Evolutionary conservation across 2,329 filamentous ascomycete genomes (phyloP).

Genomic region (Sclerotinia borealis): DNA sequence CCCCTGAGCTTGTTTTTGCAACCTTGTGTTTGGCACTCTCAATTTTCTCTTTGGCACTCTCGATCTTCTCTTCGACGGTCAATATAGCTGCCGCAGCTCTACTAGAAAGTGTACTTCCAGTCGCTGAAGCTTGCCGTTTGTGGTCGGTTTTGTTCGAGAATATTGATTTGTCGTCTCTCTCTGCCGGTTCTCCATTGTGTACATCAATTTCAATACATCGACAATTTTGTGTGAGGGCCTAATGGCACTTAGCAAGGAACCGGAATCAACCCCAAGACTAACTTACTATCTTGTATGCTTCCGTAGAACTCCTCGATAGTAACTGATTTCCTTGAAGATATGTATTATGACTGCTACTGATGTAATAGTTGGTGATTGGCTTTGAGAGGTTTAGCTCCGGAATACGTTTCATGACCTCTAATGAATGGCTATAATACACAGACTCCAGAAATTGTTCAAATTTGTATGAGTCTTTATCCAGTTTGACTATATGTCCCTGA

Average conservation of each 20-base stretch:
- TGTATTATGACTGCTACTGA: slow-evolving; percentile 92
- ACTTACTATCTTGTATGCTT: slow-evolving; percentile 69
- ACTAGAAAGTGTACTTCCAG: slow-evolving; percentile 31
- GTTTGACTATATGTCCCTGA: slow-evolving; percentile 36
- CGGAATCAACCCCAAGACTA: slow-evolving; percentile 15
- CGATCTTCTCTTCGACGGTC: slow-evolving; percentile 23
- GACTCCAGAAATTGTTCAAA: slow-evolving; percentile 31
- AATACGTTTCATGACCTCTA: slow-evolving; percentile 25
- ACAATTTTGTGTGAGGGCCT: slow-evolving; percentile 71
- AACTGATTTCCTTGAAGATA: slow-evolving; percentile 86
- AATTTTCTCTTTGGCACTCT: slow-evolving; percentile 22
- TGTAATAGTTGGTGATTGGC: slow-evolving; percentile 67
- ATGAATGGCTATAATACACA: slow-evolving; percentile 26
- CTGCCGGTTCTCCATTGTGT: slow-evolving; percentile 63
- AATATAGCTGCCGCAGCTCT: slow-evolving; percentile 23
- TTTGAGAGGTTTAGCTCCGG: slow-evolving; percentile 28
- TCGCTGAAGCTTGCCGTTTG: slow-evolving; percentile 30
- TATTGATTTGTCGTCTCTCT: slow-evolving; percentile 25
- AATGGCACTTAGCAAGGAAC: slow-evolving; percentile 9
- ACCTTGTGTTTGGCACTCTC: slow-evolving; percentile 24
- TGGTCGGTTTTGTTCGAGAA: slow-evolving; percentile 43
- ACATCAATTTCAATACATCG: slow-evolving; percentile 94
- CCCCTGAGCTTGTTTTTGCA: slow-evolving; percentile 15
- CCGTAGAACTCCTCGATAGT: slow-evolving; percentile 64
- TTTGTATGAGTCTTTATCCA: slow-evolving; percentile 29